Percentiles rank a stretch among this genome's conserved stretches.
phyloP scores from a whole-genome alignment of 1,284 basidiomycete genomes.

The Irpex rosettiformis region DNA sequence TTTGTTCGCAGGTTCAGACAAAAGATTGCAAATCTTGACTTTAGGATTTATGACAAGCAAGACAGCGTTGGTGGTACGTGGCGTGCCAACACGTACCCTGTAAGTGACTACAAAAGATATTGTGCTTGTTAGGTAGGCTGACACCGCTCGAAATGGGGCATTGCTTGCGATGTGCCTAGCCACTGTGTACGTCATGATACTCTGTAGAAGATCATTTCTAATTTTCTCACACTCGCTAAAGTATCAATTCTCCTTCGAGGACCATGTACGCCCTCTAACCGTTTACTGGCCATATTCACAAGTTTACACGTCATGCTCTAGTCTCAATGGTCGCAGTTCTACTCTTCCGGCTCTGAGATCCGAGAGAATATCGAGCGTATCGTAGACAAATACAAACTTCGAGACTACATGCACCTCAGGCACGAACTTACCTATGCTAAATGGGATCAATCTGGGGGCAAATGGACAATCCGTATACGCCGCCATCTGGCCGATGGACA shows the following conservation, averaged over 20 bases:
- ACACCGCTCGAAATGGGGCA: constrained; percentile 25
- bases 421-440: constrained; percentile 46
- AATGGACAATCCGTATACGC: constrained; percentile 50
- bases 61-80: constrained; percentile 57
- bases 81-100: constrained; percentile 35
- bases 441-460: constrained; percentile 43
- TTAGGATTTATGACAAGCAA: constrained; percentile 55
- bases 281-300: background rate
- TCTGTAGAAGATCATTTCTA: background rate
- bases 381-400: constrained; percentile 51
- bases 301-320: constrained; percentile 16
- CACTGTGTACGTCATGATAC: background rate
- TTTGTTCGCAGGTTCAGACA: constrained; percentile 40
- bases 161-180: constrained; percentile 43
- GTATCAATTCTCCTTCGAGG: constrained; percentile 4
- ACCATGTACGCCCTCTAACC: background rate
- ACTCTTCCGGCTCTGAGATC: constrained; percentile 53
- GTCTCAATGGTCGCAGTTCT: constrained; percentile 55
- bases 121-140: background rate
- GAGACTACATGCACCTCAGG: constrained; percentile 44
- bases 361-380: constrained; percentile 45
- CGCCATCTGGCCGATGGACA: background rate
- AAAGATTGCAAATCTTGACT: constrained; percentile 43
- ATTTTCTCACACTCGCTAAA: constrained; percentile 13
- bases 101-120: constrained; percentile 8